A percentile compares a stretch with the other conserved stretches of the same genome.
Conservation (phyloP, 176 grass and related monocot species). For the Phragmites australis region DNA sequence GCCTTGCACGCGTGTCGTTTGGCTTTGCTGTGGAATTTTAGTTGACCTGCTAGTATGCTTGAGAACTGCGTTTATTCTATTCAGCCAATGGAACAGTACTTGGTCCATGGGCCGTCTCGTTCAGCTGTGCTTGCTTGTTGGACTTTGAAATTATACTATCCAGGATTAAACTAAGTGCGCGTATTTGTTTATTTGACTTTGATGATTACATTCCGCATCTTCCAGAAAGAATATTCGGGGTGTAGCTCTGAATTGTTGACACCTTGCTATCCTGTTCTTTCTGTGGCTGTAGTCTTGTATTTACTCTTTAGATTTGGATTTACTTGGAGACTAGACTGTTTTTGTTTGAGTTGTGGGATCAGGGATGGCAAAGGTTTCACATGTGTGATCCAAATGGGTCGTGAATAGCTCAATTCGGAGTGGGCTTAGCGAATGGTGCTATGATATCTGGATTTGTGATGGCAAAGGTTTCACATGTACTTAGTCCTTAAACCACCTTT, state of each 20-base stretch:
- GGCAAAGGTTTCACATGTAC: background rate
- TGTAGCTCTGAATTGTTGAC: background rate
- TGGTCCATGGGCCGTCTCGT: background rate
- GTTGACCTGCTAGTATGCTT: background rate
- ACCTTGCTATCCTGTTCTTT: background rate
- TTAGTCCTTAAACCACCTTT: background rate
- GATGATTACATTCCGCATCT: background rate
- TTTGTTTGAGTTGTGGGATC: background rate
- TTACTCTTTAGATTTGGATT: background rate
- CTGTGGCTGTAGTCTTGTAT: background rate
- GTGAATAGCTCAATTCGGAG: background rate
- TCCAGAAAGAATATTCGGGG: background rate
- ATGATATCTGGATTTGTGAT: background rate
- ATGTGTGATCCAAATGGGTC: background rate
- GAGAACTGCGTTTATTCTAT: background rate
- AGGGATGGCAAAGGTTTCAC: background rate
- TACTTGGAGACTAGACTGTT: background rate
- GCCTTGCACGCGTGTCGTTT: background rate
- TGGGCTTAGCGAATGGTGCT: background rate
- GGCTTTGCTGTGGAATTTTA: constrained; percentile 4
- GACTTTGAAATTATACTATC: background rate
- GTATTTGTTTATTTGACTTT: constrained; percentile 14
- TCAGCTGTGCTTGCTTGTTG: background rate
- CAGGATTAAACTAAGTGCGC: background rate
- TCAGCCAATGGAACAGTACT: background rate